Evolutionary conservation across 169 alveolate species (phyloP).

Genomic region (Cryptosporidium felis): DNA sequence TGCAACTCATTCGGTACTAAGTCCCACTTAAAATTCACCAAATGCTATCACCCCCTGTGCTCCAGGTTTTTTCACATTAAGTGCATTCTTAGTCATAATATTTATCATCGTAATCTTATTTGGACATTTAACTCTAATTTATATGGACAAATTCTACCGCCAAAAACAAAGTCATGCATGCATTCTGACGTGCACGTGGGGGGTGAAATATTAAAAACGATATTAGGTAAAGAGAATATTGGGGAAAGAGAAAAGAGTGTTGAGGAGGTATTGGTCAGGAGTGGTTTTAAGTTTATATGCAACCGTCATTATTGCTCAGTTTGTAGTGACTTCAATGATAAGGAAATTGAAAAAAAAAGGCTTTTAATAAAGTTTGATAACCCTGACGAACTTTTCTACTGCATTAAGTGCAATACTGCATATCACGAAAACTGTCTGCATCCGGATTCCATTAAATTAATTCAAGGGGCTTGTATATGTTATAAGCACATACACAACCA

Average conservation of each 20-base stretch:
- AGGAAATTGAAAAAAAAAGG: not conserved
- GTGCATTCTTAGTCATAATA: slow-evolving; percentile 52
- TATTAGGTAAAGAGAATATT: slow-evolving; percentile 17
- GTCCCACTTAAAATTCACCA: not conserved
- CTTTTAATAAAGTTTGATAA: not conserved
- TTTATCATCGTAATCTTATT: not conserved
- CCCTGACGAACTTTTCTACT: slow-evolving; percentile 27
- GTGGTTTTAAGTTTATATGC: slow-evolving; percentile 28
- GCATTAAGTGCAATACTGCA: slow-evolving; percentile 26
- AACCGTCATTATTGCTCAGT: slow-evolving; percentile 36
- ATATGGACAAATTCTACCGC: slow-evolving; percentile 19
- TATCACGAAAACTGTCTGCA: slow-evolving; percentile 21
- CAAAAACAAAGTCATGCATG: not conserved
- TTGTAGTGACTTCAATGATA: not conserved
- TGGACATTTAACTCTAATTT: slow-evolving; percentile 18
- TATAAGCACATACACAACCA: slow-evolving; percentile 39
- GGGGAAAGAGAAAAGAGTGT: not conserved
- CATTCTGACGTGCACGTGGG: slow-evolving; percentile 17
- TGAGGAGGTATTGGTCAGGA: not conserved
- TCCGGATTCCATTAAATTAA: slow-evolving; percentile 35
- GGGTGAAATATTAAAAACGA: slow-evolving; percentile 9
- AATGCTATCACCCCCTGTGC: slow-evolving; percentile 74
- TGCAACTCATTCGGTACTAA: slow-evolving; percentile 8
- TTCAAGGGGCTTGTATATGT: slow-evolving; percentile 30
- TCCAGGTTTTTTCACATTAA: slow-evolving; percentile 66